Conservation (phyloP, 2,329 filamentous ascomycete species). For the Monilinia polystroma region DNA sequence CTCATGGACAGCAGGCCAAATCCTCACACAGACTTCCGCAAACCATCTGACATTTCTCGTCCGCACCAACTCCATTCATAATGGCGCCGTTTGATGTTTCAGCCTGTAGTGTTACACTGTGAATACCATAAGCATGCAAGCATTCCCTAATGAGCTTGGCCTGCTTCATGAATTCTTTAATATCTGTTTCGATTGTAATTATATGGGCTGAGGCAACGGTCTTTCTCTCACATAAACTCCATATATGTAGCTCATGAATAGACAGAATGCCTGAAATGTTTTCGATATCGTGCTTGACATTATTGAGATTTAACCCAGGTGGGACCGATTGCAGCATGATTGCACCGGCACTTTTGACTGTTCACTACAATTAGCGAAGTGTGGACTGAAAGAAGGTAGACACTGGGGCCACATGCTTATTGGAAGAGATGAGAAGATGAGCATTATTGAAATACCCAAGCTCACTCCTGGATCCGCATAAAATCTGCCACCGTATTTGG, state of each 20-base stretch:
- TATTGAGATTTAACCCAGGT: constrained; percentile 54
- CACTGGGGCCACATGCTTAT: constrained; percentile 41
- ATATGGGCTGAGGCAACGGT: constrained; percentile 69
- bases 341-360: constrained; percentile 56
- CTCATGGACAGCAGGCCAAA: constrained; percentile 40
- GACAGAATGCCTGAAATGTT: constrained; percentile 66
- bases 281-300: constrained; percentile 69
- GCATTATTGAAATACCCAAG: constrained; percentile 71
- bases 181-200: constrained; percentile 56
- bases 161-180: constrained; percentile 58
- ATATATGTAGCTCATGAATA: constrained; percentile 72
- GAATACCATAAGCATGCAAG: constrained; percentile 71
- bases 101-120: constrained; percentile 69
- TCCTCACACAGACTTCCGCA: constrained; percentile 32
- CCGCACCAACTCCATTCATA: constrained; percentile 15
- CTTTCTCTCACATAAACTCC: constrained; percentile 70
- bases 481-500: constrained; percentile 55
- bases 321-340: constrained; percentile 70
- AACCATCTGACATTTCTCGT: constrained; percentile 28
- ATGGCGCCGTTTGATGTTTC: constrained; percentile 45
- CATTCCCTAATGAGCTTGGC: constrained; percentile 65
- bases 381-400: not conserved
- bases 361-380: not conserved
- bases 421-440: constrained; percentile 62
- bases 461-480: constrained; percentile 72